These are phyloP conservation scores for Cladosporium halotolerans DNA, from an alignment of 2,329 filamentous ascomycete genomes.

Conservation along the genomic window DNA sequence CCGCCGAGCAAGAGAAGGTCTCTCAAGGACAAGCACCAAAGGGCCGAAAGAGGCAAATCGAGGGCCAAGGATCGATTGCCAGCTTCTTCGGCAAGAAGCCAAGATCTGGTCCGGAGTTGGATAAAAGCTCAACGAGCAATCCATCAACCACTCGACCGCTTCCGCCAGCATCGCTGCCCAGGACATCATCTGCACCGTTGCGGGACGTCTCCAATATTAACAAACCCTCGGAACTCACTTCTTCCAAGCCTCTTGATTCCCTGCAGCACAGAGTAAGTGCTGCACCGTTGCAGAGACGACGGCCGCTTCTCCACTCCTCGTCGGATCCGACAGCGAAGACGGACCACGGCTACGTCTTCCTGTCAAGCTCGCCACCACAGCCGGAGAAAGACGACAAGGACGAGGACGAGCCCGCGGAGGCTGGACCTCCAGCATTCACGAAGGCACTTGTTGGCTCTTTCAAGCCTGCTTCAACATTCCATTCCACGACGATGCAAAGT, in stretches of 20 bases:
- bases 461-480: constrained; percentile 36
- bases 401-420: constrained; percentile 23
- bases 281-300: constrained; percentile 30
- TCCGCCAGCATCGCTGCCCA: not conserved
- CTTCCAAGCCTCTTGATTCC: not conserved
- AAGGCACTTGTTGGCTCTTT: constrained; percentile 16
- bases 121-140: not conserved
- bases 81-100: constrained; percentile 43
- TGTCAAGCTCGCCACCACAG: constrained; percentile 37
- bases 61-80: constrained; percentile 48
- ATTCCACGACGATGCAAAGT: constrained; percentile 37
- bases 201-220: constrained; percentile 31
- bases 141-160: not conserved
- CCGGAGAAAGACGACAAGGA: not conserved
- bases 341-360: constrained; percentile 43
- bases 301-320: constrained; percentile 13
- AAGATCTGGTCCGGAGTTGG: not conserved
- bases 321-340: constrained; percentile 21
- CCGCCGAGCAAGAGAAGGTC: constrained; percentile 6
- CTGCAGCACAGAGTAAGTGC: constrained; percentile 23
- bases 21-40: constrained; percentile 22
- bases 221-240: not conserved
- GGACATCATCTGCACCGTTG: constrained; percentile 16
- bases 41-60: constrained; percentile 34
- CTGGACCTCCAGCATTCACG: constrained; percentile 6